A percentile compares a stretch with the other conserved stretches of the same genome.
phyloP scores from a whole-genome alignment of 331 rosid genomes.

The Quercus lobata region DNA sequence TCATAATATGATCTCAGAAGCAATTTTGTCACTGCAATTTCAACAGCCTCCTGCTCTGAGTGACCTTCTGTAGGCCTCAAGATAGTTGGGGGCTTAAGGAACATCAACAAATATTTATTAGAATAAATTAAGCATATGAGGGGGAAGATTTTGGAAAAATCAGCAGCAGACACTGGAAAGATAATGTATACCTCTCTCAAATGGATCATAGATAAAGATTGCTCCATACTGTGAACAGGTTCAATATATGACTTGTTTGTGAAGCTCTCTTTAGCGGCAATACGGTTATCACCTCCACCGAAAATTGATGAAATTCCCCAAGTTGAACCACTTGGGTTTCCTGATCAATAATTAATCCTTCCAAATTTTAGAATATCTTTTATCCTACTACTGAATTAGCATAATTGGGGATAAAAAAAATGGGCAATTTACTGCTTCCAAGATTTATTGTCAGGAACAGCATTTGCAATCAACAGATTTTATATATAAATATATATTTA shows the following conservation, averaged over 20 bases:
- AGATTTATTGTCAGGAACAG: neutral
- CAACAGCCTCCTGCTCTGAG: conserved; percentile 69
- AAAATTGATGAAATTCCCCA: conserved; percentile 89
- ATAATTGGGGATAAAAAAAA: neutral
- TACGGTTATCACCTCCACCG: conserved; percentile 64
- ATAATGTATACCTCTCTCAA: conserved; percentile 70
- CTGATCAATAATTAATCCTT: conserved; percentile 37
- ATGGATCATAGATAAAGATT: conserved; percentile 55
- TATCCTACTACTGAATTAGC: neutral
- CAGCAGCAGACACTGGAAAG: neutral
- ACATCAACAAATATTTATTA: conserved; percentile 3
- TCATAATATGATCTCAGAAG: conserved; percentile 87
- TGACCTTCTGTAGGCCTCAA: conserved; percentile 77
- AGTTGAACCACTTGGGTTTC: conserved; percentile 49
- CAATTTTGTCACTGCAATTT: conserved; percentile 72
- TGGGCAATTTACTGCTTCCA: neutral
- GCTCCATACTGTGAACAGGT: conserved; percentile 59
- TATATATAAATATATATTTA: neutral
- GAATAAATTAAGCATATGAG: neutral
- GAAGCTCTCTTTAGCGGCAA: conserved; percentile 46
- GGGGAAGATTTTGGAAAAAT: neutral
- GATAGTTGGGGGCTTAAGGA: conserved; percentile 75
- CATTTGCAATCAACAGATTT: neutral
- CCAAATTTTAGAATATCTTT: conserved; percentile 10
- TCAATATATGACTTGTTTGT: conserved; percentile 45